Evolutionary conservation across 768 basidiomycete species (phyloP).

Genomic region (Lactarius akahatsu): DNA sequence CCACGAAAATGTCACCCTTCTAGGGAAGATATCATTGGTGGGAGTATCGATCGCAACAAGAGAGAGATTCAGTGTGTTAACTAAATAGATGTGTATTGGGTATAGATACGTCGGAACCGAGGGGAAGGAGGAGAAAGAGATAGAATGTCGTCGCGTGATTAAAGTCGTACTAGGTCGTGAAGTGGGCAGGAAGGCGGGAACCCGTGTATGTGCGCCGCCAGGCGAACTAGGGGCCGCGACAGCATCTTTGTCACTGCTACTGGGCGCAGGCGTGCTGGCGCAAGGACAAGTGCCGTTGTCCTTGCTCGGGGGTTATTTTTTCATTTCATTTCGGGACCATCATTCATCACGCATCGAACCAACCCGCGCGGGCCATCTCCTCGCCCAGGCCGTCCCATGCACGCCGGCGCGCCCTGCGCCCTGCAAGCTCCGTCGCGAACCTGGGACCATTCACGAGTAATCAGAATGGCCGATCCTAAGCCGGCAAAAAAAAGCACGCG

Average conservation of each 20-base stretch:
- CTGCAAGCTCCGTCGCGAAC: conserved; percentile 82
- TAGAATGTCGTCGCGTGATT: not conserved
- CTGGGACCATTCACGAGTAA: conserved; percentile 37
- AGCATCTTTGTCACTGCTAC: not conserved
- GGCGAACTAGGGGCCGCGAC: not conserved
- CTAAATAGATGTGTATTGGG: not conserved
- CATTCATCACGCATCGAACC: conserved; percentile 53
- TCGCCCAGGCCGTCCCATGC: conserved; percentile 68
- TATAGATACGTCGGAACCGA: not conserved
- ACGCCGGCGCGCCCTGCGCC: conserved; percentile 63
- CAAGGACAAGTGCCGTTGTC: not conserved
- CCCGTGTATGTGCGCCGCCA: not conserved
- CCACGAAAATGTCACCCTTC: not conserved
- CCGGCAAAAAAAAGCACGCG: conserved; percentile 19
- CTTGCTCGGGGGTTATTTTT: not conserved
- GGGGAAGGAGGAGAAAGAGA: not conserved
- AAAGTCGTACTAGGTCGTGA: not conserved
- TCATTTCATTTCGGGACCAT: not conserved
- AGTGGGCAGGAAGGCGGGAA: not conserved
- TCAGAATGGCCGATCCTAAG: not conserved
- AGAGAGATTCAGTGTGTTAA: not conserved
- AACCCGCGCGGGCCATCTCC: conserved; percentile 73
- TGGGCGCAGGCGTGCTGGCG: not conserved
- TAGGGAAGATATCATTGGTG: not conserved
- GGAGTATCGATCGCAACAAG: not conserved